Evolutionary conservation across 1,284 basidiomycete species (phyloP).

Genomic region (Golubevia sp.): DNA sequence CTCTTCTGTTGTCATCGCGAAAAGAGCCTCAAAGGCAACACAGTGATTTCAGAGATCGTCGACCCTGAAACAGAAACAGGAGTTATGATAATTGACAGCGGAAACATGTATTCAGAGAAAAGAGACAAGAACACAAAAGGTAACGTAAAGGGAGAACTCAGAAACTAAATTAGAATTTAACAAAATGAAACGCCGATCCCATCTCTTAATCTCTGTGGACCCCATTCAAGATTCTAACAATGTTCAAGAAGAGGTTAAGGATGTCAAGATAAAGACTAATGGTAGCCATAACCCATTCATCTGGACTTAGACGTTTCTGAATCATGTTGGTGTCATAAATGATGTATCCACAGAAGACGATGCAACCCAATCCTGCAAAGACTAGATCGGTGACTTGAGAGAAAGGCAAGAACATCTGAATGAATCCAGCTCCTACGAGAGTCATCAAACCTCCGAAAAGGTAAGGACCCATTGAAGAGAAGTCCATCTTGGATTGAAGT

Average conservation of each 20-base stretch:
- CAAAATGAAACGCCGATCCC: too few species aligned
- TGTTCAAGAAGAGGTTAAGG: conserved; percentile 75
- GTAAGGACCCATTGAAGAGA: conserved; percentile 81
- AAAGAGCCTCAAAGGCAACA: too few species aligned
- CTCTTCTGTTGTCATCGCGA: too few species aligned
- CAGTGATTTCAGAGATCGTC: too few species aligned
- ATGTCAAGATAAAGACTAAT: conserved; percentile 84
- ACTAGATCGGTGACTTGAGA: conserved; percentile 74
- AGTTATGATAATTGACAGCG: too few species aligned
- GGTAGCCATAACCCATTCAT: conserved; percentile 83
- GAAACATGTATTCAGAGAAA: too few species aligned
- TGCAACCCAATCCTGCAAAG: conserved; percentile 75
- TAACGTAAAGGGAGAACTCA: too few species aligned
- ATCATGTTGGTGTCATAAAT: conserved; percentile 82
- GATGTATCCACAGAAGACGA: conserved; percentile 70
- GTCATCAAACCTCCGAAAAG: conserved; percentile 70
- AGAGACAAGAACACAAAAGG: too few species aligned
- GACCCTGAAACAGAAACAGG: too few species aligned
- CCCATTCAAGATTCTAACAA: too few species aligned
- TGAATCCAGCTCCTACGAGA: conserved; percentile 64
- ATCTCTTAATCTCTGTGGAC: too few species aligned
- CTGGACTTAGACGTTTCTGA: conserved; percentile 77
- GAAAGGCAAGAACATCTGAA: conserved; percentile 81
- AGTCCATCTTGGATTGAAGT: conserved; percentile 73
- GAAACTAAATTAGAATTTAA: too few species aligned